These are phyloP conservation scores for Linum trigynum DNA, from an alignment of 345 rosid species.

Conservation along the genomic window DNA sequence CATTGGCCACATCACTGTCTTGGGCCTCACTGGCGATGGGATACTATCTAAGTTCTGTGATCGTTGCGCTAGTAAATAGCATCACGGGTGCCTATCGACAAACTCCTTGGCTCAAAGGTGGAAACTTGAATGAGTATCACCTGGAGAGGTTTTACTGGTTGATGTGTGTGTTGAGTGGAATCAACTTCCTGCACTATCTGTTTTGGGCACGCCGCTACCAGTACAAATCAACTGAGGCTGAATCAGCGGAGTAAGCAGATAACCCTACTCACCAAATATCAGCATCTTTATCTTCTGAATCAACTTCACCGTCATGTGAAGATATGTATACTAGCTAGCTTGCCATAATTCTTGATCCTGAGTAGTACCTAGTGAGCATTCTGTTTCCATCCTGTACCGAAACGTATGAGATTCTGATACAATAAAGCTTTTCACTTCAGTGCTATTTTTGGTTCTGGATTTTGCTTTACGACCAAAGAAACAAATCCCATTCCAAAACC, in stretches of 20 bases:
- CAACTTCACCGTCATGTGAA: neutral
- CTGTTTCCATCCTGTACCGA: neutral
- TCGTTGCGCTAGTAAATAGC: constrained; percentile 46
- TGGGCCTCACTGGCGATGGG: constrained; percentile 98
- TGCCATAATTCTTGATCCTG: neutral
- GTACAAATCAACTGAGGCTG: constrained; percentile 25
- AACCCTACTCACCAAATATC: neutral
- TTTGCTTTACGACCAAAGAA: too few relatives aligned
- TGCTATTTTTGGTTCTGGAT: neutral
- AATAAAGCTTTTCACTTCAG: neutral
- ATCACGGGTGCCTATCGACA: constrained; percentile 33
- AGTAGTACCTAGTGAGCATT: neutral
- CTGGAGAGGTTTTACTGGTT: constrained; percentile 86
- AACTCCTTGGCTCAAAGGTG: constrained; percentile 65
- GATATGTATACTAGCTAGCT: neutral
- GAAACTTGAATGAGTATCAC: constrained; percentile 64
- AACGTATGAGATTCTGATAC: neutral
- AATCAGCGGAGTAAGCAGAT: neutral
- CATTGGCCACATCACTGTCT: constrained; percentile 77
- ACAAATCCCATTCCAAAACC: too few relatives aligned
- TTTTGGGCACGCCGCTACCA: constrained; percentile 73
- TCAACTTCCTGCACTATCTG: constrained; percentile 68
- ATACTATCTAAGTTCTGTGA: constrained; percentile 75
- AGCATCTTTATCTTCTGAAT: neutral
- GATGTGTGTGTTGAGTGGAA: constrained; percentile 60